Base-by-base conservation (phyloP, 2,329 filamentous ascomycete genomes). In the Purpureocillium takamizusanense region DNA sequence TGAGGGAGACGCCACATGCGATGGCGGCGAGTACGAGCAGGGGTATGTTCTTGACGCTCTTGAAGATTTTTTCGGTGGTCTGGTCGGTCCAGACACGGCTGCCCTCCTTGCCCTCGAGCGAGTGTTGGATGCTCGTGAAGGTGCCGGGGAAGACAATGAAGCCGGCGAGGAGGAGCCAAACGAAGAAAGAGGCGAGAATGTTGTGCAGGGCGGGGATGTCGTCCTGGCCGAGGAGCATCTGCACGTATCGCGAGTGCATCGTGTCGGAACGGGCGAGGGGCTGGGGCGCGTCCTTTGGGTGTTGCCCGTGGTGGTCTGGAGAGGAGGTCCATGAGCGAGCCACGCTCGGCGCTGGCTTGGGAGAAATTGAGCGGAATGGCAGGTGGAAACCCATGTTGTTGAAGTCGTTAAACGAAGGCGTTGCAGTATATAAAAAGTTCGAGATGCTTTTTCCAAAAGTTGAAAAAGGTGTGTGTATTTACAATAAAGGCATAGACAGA, bases 61-160 rank as follows among this genome's bases (percentile, higher is more conserved):
- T 49, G 28, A 53, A 31, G 31, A 56, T 42, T 28, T 37, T 39
- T 8, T 44, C 46, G 2, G 51, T 46, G 9, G 45, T 41, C 30
- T 51, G 41, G 33, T 42, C 43, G 6, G 36, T 40, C 28, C 44
- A 46, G 18, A 37, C 41, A 10, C 40, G 15, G 13, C 42, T 14
- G n/a, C 42, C 36, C 14, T 47, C 40, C 11, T 48, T 44, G 31
- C 40, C 41, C 27, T 50, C 50, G 35, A 55, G 43, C 21, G 47
- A 50, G 29, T 46, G 45, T 17, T 49, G 41, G 33, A 68, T 52
- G 25, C 57, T 64, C 29, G 65, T 71, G 48, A 74, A 76, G 1
- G 68, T 72, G 6, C 66, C 69, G 0, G 70, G 70, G 28, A 72
- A 63, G 31, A 74, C 59, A 13, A 75, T 57, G 55, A 73, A 76